Evolutionary conservation across 495 filamentous ascomycete genomes (phyloP).

Genomic region (Neurospora cerealis): DNA sequence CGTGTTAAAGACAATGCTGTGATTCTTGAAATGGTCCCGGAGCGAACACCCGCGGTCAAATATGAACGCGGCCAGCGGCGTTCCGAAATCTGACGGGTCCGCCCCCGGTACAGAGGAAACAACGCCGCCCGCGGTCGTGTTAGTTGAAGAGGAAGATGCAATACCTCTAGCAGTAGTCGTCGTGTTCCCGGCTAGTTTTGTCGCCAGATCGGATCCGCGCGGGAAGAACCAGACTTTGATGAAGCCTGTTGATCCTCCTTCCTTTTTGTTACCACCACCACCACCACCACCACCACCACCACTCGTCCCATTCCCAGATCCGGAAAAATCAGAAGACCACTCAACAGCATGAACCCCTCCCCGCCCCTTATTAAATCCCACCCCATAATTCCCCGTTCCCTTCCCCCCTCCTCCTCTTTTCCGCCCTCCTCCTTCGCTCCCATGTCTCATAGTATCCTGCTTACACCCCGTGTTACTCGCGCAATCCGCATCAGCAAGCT

Average conservation of each 20-base stretch:
- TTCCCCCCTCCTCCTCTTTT: too few relatives aligned
- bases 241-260: slow-evolving; percentile 3
- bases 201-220: slow-evolving; percentile 34
- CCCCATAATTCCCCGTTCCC: slow-evolving; percentile 48
- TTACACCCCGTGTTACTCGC: slow-evolving; percentile 42
- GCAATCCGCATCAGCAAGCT: slow-evolving; percentile 35
- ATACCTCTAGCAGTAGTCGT: slow-evolving; percentile 25
- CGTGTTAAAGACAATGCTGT: slow-evolving; percentile 72
- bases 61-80: slow-evolving; percentile 54
- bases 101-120: slow-evolving; percentile 35
- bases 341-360: slow-evolving; percentile 76
- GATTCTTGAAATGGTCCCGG: slow-evolving; percentile 52
- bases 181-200: slow-evolving; percentile 27
- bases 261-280: too few relatives aligned
- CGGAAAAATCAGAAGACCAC: slow-evolving; percentile 36
- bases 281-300: not conserved
- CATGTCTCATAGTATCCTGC: slow-evolving; percentile 21
- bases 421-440: too few relatives aligned
- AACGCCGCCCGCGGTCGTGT: slow-evolving; percentile 1
- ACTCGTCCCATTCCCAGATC: not conserved
- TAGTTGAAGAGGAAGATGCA: not conserved
- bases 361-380: slow-evolving; percentile 58
- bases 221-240: slow-evolving; percentile 78
- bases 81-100: slow-evolving; percentile 54
- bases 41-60: slow-evolving; percentile 52